phyloP scores from a whole-genome alignment of 371 early-diverging fungal species.

The Mucor ambiguus region DNA sequence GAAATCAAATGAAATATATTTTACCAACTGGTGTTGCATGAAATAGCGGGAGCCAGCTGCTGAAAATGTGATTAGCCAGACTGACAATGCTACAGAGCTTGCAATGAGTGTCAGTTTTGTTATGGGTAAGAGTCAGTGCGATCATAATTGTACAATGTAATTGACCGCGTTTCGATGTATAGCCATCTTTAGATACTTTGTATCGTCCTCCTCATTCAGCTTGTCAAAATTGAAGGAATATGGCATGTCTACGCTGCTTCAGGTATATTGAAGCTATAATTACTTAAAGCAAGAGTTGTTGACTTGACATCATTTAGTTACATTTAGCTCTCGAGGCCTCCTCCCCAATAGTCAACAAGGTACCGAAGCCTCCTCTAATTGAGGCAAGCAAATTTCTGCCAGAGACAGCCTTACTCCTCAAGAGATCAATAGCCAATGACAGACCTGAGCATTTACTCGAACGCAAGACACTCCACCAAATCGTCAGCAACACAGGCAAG shows the following conservation, averaged over 20 bases:
- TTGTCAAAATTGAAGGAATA: background rate
- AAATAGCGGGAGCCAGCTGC: slow-evolving; percentile 15
- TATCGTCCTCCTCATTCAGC: background rate
- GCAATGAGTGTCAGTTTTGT: background rate
- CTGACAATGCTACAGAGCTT: slow-evolving; percentile 6
- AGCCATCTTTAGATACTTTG: background rate
- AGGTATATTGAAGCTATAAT: background rate
- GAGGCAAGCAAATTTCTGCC: background rate
- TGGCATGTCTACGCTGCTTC: background rate
- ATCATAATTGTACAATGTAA: background rate
- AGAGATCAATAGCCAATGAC: background rate
- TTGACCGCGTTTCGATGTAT: background rate
- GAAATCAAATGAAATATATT: background rate
- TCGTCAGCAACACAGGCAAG: background rate
- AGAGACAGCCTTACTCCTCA: background rate
- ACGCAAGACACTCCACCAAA: background rate
- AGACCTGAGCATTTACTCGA: background rate
- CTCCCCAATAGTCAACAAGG: background rate
- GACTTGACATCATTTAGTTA: background rate
- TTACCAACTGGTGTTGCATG: background rate
- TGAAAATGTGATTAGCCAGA: background rate
- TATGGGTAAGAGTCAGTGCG: background rate
- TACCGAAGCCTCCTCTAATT: background rate
- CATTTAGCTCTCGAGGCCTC: background rate
- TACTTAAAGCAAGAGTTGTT: too few species aligned